Evolutionary conservation across 176 grass and related monocot species (phyloP).

Genomic region (Bolboschoenus planiculmis): DNA sequence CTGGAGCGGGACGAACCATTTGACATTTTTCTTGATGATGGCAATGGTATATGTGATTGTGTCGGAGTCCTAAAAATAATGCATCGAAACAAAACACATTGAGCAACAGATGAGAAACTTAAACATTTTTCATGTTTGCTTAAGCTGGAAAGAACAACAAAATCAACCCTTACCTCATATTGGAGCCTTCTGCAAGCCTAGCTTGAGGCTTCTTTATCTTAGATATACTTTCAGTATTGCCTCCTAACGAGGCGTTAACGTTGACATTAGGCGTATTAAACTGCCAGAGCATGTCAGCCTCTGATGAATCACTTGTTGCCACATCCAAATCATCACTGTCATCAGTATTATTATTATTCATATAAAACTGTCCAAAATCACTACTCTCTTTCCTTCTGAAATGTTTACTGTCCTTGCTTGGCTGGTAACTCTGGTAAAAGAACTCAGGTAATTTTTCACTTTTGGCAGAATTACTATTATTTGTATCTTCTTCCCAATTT

Average conservation of each 20-base stretch:
- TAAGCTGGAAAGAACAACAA: background rate
- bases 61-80: slow-evolving; percentile 49
- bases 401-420: slow-evolving; percentile 37
- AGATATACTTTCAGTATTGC: slow-evolving; percentile 40
- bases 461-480: background rate
- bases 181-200: slow-evolving; percentile 51
- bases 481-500: slow-evolving; percentile 66
- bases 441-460: slow-evolving; percentile 62
- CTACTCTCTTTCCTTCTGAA: slow-evolving; percentile 44
- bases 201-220: slow-evolving; percentile 85
- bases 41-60: slow-evolving; percentile 69
- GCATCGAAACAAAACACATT: background rate
- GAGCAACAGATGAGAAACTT: background rate
- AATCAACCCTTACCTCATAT: slow-evolving; percentile 59
- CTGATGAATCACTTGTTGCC: slow-evolving; percentile 97
- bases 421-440: slow-evolving; percentile 76
- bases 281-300: slow-evolving; percentile 92
- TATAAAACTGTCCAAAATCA: slow-evolving; percentile 58
- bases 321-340: slow-evolving; percentile 94
- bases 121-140: background rate
- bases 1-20: slow-evolving; percentile 59
- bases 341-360: slow-evolving; percentile 47
- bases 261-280: slow-evolving; percentile 71
- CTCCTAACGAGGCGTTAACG: slow-evolving; percentile 3
- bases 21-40: slow-evolving; percentile 62